Evolutionary conservation across 495 filamentous ascomycete species (phyloP).

Genomic region (Poronia punctata): DNA sequence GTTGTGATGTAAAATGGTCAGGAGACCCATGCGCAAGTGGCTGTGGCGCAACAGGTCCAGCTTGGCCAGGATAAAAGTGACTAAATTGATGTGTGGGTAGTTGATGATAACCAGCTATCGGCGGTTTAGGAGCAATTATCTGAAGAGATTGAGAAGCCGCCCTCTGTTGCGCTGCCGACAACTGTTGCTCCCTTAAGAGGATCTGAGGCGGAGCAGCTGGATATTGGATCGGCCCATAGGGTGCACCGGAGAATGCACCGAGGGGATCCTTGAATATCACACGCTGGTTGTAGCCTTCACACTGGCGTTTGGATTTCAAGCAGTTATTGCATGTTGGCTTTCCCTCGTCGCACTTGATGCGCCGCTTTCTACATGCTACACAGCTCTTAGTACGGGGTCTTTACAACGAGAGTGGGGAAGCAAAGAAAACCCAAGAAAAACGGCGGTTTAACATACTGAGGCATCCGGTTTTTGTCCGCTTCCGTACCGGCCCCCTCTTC

Average conservation of each 20-base stretch:
- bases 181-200: slow-evolving; percentile 23
- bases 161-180: slow-evolving; percentile 31
- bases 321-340: slow-evolving; percentile 86
- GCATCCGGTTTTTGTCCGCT: slow-evolving; percentile 93
- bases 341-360: slow-evolving; percentile 97
- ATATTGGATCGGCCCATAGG: slow-evolving; percentile 29
- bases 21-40: slow-evolving; percentile 17
- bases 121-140: slow-evolving; percentile 39
- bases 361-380: slow-evolving; percentile 81
- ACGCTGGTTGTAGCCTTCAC: slow-evolving; percentile 90
- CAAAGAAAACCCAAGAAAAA: slow-evolving; percentile 1
- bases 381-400: slow-evolving; percentile 12
- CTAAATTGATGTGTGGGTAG: slow-evolving; percentile 20
- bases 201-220: slow-evolving; percentile 21
- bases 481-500: slow-evolving; percentile 44
- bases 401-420: slow-evolving; percentile 3
- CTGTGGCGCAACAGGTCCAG: slow-evolving; percentile 14
- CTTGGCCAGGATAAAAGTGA: slow-evolving; percentile 22
- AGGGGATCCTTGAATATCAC: slow-evolving; percentile 89
- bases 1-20: slow-evolving; percentile 12
- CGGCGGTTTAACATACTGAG: slow-evolving; percentile 63
- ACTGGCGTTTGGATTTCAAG: slow-evolving; percentile 86
- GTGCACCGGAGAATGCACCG: slow-evolving; percentile 43
- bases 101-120: slow-evolving; percentile 21
- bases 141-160: slow-evolving; percentile 25